Evolutionary conservation across 306 rosid species (phyloP), one percentile per base, ranked within the genome.

Genomic region (Nissolia schottii): DNA sequence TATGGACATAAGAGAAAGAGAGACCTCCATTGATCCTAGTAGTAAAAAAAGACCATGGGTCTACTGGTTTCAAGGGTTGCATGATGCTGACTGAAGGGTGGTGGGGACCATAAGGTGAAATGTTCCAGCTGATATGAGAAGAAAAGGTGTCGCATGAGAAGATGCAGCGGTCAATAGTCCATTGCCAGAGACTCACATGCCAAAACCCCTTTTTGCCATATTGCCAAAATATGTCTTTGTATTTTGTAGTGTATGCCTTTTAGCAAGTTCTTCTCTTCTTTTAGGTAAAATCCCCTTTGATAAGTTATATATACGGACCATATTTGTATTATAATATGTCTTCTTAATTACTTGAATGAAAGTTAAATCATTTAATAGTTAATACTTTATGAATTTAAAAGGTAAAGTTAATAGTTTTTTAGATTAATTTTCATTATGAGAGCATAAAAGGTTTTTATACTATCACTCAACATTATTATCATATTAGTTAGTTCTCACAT

Each of bases 141-240:
- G 12, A n/a, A n/a, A n/a, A n/a, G n/a, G n/a, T n/a, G 25, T 64
- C 75, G 76, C 71, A 65, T 57, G 66, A 78, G 49, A 72, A 43
- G 48, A 19, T 49, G 65, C 20, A 19, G 8, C 37, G 65, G 28
- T 65, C 71, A 35, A 53, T 40, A 38, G 35, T 1, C 38, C 67
- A 41, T 43, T 65, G 56, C 6, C 70, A 45, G 78, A 6, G 28
- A 32, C 38, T 73, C 83, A 78, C 85, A 65, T 84, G 86, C 86
- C 76, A 18, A 25, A 65, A 25, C 70, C 71, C 70, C 71, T 60
- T 46, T 57, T 23, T 69, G 67, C 24, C 40, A 29, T 29, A 6
- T 19, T 70, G 66, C 6, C 28, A n/a, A 29, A 22, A 53, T 50
- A n/a, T 14, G 16, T n/a, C 27, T 40, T 15, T 58, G 22, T 22